Evolutionary conservation across 352 stramenopile species (phyloP), one percentile per base, ranked within the genome.

Genomic region (Pythium monospermum): DNA sequence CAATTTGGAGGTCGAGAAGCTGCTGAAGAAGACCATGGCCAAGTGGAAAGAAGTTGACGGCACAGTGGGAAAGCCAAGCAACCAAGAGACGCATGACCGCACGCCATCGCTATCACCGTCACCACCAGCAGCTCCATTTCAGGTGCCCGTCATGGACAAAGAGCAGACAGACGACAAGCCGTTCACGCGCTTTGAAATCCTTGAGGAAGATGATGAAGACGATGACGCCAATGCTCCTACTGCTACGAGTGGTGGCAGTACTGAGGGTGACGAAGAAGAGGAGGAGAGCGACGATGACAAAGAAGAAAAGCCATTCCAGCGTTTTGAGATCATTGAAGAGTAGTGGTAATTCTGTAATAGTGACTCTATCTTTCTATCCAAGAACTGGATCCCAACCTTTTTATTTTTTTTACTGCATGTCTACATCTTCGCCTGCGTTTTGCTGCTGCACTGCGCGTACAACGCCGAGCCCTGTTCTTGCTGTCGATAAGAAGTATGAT

Each of bases 401-500:
- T 23, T 49, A 45, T 4, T 57, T 19, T 16, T 35, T 59, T 44
- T 61, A 51, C 36, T 44, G 22, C 55, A 63, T 63, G 21, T 53
- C 48, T 15, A 63, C 48, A 39, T 64, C 56, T 38, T 38, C 60
- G 16, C 38, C 27, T 22, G 12, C 27, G 25, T 62, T 47, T 35
- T 68, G 56, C 16, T 74, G 47, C 25, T 76, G 53, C 59, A 60
- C 54, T 18, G 61, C 63, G 19, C 64, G 71, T 31, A 93, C 66
- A 19, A 91, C 69, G 8, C 83, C 83, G 16, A 93, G 55, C 28
- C 78, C 83, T 23, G 74, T 27, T 45, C 83, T 83, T 18, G 83
- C 79, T 25, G 80, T 93, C 6, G 80, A 91, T 0, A 93, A 57
- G 48, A 90, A 93, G 66, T 91, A 93, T 6, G 83, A 90, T 6